phyloP scores from a whole-genome alignment of 169 alveolate genomes.

The Eimeria acervulina region DNA sequence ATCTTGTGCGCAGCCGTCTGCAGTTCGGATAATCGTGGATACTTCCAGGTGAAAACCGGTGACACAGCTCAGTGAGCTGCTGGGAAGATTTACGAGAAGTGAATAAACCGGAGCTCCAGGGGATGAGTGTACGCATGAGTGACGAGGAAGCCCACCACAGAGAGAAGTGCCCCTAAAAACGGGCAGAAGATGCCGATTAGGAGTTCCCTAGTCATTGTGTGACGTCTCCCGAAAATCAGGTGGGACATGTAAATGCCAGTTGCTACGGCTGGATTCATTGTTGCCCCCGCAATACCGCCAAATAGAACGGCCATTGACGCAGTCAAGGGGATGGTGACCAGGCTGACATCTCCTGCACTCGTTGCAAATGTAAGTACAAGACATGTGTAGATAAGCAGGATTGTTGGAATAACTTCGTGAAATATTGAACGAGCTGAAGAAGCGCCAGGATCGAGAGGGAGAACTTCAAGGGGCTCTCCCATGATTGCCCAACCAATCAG shows the following conservation, averaged over 20 bases:
- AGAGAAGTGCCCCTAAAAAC: slow-evolving; percentile 79
- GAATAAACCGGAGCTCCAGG: slow-evolving; percentile 78
- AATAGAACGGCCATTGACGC: slow-evolving; percentile 71
- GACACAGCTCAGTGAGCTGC: neutral
- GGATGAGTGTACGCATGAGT: slow-evolving; percentile 81
- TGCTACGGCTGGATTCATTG: slow-evolving; percentile 82
- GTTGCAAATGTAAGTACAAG: slow-evolving; percentile 76
- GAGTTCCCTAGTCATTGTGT: slow-evolving; percentile 56
- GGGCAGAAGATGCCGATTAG: slow-evolving; percentile 79
- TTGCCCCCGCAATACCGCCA: slow-evolving; percentile 83
- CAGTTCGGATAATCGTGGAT: neutral
- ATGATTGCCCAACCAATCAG: slow-evolving; percentile 79
- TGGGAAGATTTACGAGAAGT: neutral
- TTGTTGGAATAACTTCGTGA: slow-evolving; percentile 83
- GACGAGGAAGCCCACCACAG: slow-evolving; percentile 76
- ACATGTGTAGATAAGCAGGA: slow-evolving; percentile 77
- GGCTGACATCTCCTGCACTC: slow-evolving; percentile 76
- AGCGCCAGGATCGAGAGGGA: slow-evolving; percentile 82
- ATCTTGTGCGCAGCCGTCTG: neutral
- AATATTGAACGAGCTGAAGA: slow-evolving; percentile 79
- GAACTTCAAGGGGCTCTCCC: slow-evolving; percentile 83
- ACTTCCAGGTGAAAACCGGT: neutral
- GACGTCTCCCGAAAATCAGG: slow-evolving; percentile 33
- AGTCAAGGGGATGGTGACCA: slow-evolving; percentile 77
- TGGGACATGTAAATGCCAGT: slow-evolving; percentile 80